phyloP scores from a whole-genome alignment of 2,329 filamentous ascomycete species.

The Podosphaera aphanis region DNA sequence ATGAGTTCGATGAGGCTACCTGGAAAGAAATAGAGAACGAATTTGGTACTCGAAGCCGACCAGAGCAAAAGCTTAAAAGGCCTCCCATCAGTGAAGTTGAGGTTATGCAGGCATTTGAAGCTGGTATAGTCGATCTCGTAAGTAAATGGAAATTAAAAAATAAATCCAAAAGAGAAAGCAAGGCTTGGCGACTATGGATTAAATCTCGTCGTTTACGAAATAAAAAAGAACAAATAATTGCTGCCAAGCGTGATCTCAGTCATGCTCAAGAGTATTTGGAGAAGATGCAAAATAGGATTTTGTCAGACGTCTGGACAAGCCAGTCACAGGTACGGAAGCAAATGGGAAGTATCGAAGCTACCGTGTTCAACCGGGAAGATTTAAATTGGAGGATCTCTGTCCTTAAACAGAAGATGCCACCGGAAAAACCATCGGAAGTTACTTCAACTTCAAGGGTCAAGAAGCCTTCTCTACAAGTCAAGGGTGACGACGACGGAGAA shows the following conservation, averaged over 20 bases:
- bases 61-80: slow-evolving; percentile 4
- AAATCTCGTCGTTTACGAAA: slow-evolving; percentile 23
- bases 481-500: slow-evolving; percentile 9
- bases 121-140: slow-evolving; percentile 26
- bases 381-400: slow-evolving; percentile 26
- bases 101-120: slow-evolving; percentile 28
- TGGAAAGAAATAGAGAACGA: slow-evolving; percentile 39
- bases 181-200: slow-evolving; percentile 38
- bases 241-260: slow-evolving; percentile 21
- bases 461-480: slow-evolving; percentile 1
- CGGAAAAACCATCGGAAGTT: slow-evolving; percentile 13
- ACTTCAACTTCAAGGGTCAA: slow-evolving; percentile 1
- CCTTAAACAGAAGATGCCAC: slow-evolving; percentile 21
- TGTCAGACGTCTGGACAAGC: slow-evolving; percentile 27
- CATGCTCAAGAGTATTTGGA: slow-evolving; percentile 26
- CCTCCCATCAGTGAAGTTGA: slow-evolving; percentile 21
- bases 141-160: slow-evolving; percentile 34
- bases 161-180: slow-evolving; percentile 28
- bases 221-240: slow-evolving; percentile 20
- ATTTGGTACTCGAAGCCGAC: slow-evolving; percentile 3
- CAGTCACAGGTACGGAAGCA: slow-evolving; percentile 28
- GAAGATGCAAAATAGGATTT: slow-evolving; percentile 30
- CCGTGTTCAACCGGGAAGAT: slow-evolving; percentile 35
- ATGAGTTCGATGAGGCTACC: slow-evolving; percentile 33
- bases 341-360: slow-evolving; percentile 37